Evolutionary conservation across 2,329 filamentous ascomycete species (phyloP).

Genomic region (Penicillium frequentans): DNA sequence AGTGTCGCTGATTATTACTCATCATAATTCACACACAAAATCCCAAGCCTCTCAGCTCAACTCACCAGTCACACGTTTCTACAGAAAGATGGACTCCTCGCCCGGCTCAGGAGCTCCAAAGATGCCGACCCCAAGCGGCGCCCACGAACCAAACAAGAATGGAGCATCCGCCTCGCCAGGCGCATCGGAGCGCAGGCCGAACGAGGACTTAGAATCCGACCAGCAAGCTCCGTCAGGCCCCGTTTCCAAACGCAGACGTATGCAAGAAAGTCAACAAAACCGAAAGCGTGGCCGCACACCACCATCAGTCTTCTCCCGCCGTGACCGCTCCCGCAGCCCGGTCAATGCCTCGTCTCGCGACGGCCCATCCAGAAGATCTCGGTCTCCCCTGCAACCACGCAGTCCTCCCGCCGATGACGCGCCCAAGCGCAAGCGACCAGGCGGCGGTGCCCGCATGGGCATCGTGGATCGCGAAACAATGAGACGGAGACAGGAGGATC

Average conservation of each 20-base stretch:
- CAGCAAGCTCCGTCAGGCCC: conserved; percentile 27
- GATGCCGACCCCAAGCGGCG: not conserved
- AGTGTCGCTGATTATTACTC: not conserved
- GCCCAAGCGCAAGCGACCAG: conserved; percentile 47
- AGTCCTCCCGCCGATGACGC: conserved; percentile 39
- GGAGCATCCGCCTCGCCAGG: conserved; percentile 4
- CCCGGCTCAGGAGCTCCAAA: conserved; percentile 3
- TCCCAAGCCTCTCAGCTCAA: not conserved
- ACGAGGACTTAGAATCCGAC: conserved; percentile 26
- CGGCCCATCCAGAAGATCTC: conserved; percentile 35
- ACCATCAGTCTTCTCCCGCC: conserved; percentile 42
- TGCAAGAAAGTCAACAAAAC: conserved; percentile 41
- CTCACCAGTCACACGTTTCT: not conserved
- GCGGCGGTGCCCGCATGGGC: conserved; percentile 45
- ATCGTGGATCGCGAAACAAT: conserved; percentile 39
- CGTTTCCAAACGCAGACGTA: conserved; percentile 38
- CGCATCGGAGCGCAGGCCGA: conserved; percentile 30
- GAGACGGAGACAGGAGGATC: conserved; percentile 45
- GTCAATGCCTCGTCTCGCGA: conserved; percentile 21
- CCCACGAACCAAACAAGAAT: not conserved
- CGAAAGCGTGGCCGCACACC: conserved; percentile 38
- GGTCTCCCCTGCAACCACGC: conserved; percentile 43
- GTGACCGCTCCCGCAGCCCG: conserved; percentile 34
- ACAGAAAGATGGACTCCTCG: conserved; percentile 7
- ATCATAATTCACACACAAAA: not conserved